phyloP scores from a whole-genome alignment of 2,329 filamentous ascomycete species.

The Epichloe typhina region DNA sequence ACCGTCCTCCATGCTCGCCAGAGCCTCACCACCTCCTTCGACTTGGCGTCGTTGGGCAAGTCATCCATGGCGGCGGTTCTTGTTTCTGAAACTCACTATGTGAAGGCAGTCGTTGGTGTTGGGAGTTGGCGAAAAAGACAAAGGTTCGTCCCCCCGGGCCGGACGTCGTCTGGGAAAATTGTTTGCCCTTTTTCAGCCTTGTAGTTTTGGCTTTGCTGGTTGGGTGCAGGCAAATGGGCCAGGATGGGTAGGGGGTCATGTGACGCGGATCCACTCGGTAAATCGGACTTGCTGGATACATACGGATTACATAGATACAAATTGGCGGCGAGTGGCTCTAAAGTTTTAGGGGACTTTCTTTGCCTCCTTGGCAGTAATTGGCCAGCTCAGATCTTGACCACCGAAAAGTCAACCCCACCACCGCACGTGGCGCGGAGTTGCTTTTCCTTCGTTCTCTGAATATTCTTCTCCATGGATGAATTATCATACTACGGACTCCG shows the following conservation, averaged over 20 bases:
- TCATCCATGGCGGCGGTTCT: slow-evolving; percentile 22
- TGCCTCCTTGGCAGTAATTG: too few species aligned
- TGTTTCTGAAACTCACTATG: not conserved
- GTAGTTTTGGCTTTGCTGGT: not conserved
- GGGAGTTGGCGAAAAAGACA: not conserved
- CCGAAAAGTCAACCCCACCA: not conserved
- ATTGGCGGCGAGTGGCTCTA: too few species aligned
- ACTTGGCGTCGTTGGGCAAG: slow-evolving; percentile 35
- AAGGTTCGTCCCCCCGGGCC: not conserved
- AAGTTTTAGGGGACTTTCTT: too few species aligned
- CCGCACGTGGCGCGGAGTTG: not conserved
- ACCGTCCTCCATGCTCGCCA: slow-evolving; percentile 92
- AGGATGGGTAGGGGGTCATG: not conserved
- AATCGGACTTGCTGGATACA: not conserved
- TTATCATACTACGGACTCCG: too few species aligned
- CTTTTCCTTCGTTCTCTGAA: too few species aligned
- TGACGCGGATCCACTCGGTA: not conserved
- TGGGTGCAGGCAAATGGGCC: not conserved
- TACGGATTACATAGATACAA: too few species aligned
- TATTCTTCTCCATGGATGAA: too few species aligned
- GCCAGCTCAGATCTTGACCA: too few species aligned
- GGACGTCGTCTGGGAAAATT: not conserved
- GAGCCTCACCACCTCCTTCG: slow-evolving; percentile 50
- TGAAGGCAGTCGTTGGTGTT: slow-evolving; percentile 1
- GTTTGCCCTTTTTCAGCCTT: not conserved